Base-by-base conservation (phyloP, 345 rosid species). In the Erucastrum elatum region DNA sequence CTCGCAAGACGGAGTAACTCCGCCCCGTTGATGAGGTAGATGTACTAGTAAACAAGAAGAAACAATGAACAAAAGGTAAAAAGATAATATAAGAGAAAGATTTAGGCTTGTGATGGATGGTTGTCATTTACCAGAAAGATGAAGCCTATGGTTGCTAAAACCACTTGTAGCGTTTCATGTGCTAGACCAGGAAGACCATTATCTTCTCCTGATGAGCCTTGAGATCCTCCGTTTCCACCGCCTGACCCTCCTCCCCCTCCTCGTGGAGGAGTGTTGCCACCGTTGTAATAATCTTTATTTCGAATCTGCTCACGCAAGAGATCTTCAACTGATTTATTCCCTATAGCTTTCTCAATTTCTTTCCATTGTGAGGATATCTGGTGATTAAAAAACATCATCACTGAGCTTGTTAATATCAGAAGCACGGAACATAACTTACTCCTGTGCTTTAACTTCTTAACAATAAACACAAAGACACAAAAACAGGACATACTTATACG, bases 71-170 rank as follows among this genome's bases (percentile, higher is more conserved):
- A 39, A 61, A 13, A 31, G 8, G 25, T 7, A 35, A 21, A 39
- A 56, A 49, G 27, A 67, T 10, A 39, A 9, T n/a, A 9, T 35
- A 10, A 51, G 15, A 15, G 37, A 56, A 76, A 66, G 49, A 60
- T 27, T 33, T 1, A 13, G 4, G 13, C 41, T 64, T 62, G 67
- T 53, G 67, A 1, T 35, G 25, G 67, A 1, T 35, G 25, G 1
- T 41, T 66, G 25, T 27, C 21, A 37, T 71, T 84, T 49, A 90
- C 94, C 89, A 90, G 72, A 71, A 87, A 77, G 69, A 87, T 79
- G 71, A 90, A 87, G 78, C 86, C 91, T 66, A 85, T 25, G 41
- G 91, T 88, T 68, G 94, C 94, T 80, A 88, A 72, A 44, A 90
- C 37, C 78, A 84, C 87, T 87, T 88, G 91, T 70, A 86, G 25